Evolutionary conservation across 1,284 basidiomycete genomes (phyloP).

Genomic region (Malassezia slooffiae): DNA sequence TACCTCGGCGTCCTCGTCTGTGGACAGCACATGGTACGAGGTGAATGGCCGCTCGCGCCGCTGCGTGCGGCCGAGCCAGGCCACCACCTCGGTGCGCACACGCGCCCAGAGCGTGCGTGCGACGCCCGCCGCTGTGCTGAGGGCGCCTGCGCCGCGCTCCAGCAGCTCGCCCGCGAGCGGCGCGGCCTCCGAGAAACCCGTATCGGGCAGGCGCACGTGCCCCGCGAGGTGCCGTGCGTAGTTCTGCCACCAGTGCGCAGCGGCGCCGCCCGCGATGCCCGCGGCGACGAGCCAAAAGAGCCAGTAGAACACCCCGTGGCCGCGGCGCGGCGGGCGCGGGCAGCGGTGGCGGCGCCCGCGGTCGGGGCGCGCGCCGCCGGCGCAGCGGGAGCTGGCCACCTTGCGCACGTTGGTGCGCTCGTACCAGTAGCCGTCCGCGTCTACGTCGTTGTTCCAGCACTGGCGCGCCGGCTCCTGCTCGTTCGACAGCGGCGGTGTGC

Average conservation of each 20-base stretch:
- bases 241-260: conserved; percentile 44
- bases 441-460: conserved; percentile 22
- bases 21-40: conserved; percentile 34
- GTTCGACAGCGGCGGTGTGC: conserved; percentile 15
- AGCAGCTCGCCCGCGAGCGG: conserved; percentile 22
- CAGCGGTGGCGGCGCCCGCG: conserved; percentile 33
- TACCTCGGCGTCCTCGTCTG: conserved; percentile 38
- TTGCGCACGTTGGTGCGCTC: conserved; percentile 39
- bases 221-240: conserved; percentile 54
- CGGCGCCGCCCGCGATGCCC: conserved; percentile 22
- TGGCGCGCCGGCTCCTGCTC: conserved; percentile 25
- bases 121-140: conserved; percentile 51
- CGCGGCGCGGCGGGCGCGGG: conserved; percentile 15
- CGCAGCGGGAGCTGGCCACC: conserved; percentile 36
- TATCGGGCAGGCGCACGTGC: conserved; percentile 23
- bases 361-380: conserved; percentile 33
- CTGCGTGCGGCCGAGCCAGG: conserved; percentile 21
- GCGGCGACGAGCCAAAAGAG: conserved; percentile 23
- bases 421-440: conserved; percentile 40
- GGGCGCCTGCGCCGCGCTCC: conserved; percentile 57
- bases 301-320: conserved; percentile 41
- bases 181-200: conserved; percentile 54
- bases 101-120: conserved; percentile 20
- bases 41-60: conserved; percentile 26
- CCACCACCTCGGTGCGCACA: conserved; percentile 16